Evolutionary conservation across 2,329 filamentous ascomycete genomes (phyloP).

Genomic region (Cyphellophora europaea): DNA sequence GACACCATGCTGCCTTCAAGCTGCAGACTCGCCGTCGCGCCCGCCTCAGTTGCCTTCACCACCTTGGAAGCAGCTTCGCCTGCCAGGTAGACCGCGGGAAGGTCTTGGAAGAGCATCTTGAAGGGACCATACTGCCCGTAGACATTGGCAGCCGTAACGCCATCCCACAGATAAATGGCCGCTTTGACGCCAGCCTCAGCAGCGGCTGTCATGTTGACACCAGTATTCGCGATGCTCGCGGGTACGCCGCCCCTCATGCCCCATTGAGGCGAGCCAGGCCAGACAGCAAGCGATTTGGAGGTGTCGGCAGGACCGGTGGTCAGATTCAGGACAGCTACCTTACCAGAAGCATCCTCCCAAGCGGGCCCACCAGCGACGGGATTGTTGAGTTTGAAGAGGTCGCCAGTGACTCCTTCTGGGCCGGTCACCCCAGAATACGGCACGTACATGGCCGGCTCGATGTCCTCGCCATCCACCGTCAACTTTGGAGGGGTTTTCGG

Average conservation of each 20-base stretch:
- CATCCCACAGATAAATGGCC: slow-evolving; percentile 1
- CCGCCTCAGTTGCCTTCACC: background rate
- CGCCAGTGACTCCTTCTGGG: slow-evolving; percentile 1
- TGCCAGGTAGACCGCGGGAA: slow-evolving; percentile 2
- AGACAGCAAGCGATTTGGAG: background rate
- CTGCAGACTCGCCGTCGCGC: slow-evolving; percentile 2
- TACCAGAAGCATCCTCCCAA: slow-evolving; percentile 2
- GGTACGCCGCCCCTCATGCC: slow-evolving; percentile 1
- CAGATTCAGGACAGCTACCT: slow-evolving; percentile 6
- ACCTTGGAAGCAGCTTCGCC: slow-evolving; percentile 2
- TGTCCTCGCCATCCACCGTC: slow-evolving; percentile 1
- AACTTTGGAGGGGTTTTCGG: slow-evolving; percentile 5
- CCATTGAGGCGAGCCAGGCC: slow-evolving; percentile 4
- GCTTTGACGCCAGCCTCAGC: slow-evolving; percentile 2
- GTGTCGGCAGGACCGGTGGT: slow-evolving; percentile 1
- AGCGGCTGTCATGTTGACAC: slow-evolving; percentile 1
- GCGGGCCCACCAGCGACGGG: background rate
- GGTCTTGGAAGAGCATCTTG: slow-evolving; percentile 5
- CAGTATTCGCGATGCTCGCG: slow-evolving; percentile 1
- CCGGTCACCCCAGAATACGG: slow-evolving; percentile 5
- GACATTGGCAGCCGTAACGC: background rate
- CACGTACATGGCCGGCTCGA: slow-evolving; percentile 4
- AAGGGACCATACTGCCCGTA: slow-evolving; percentile 4
- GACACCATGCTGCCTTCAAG: slow-evolving; percentile 3
- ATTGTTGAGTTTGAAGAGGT: slow-evolving; percentile 1